Base-by-base conservation (phyloP, 495 filamentous ascomycete genomes). In the Talaromyces liani region DNA sequence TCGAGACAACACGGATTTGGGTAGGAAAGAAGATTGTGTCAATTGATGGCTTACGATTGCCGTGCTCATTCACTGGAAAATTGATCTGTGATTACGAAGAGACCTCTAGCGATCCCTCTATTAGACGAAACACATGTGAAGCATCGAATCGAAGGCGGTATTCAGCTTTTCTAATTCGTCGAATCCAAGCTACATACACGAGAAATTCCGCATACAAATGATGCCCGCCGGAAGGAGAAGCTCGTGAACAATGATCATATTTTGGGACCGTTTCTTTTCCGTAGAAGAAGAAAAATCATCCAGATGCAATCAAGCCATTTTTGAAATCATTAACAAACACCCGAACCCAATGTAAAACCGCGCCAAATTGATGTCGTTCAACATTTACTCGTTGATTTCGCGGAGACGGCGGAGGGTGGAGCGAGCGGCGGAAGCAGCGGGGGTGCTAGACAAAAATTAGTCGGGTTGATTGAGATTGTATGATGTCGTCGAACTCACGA, bases 361-460 rank as follows among this genome's bases (percentile, higher is more conserved):
- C 60, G 60, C 60, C 60, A 53, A 62, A 62, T 62, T 10, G 25
- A 62, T 31, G 60, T 53, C 58, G 41, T 51, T 33, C 60, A 27
- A 51, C 75, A 72, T 77, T 78, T 91, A 98, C 87, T 98, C 94
- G 75, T 91, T 90, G 82, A 98, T 95, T 81, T 98, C 94, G 75
- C 94, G 88, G 81, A 98, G 86, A 83, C 94, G 87, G 78, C 95
- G 90, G 78, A 98, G 94, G 69, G 94, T 98, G 67, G 93, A 97
- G 77, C 95, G 87, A 77, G 92, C 96, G 62, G 94, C 92, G 69
- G 94, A 93, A 63, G 94, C 94, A 69, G 95, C 93, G 61, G 95
- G 92, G 65, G 95, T 98, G 61, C 93, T 97, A 69, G 70, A 55
- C 1, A 24, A 39, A 61, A 39, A 45, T 45, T 60, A 67, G 79